Conservation (phyloP, 2,329 filamentous ascomycete genomes). For the Beauveria rudraprayagi region DNA sequence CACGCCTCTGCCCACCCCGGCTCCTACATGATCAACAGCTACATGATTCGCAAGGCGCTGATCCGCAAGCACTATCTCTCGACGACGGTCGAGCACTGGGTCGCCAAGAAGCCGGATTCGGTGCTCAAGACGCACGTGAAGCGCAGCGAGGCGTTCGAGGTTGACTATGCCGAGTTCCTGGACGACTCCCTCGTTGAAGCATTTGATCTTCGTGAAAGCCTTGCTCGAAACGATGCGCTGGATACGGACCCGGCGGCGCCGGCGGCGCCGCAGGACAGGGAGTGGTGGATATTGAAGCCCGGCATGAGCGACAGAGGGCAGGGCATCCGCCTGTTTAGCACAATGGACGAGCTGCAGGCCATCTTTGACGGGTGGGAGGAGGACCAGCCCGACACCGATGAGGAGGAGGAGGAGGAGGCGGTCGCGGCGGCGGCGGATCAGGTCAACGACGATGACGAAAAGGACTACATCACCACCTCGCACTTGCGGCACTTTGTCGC, state of each 20-base stretch:
- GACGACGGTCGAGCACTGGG: constrained; percentile 75
- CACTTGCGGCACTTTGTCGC: constrained; percentile 94
- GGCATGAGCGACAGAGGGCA: constrained; percentile 96
- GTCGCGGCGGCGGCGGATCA: constrained; percentile 23
- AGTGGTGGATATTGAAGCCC: constrained; percentile 98
- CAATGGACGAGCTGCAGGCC: constrained; percentile 69
- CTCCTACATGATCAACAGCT: constrained; percentile 71
- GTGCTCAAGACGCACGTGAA: constrained; percentile 64
- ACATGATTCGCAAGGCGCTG: constrained; percentile 90
- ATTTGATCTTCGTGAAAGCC: constrained; percentile 75
- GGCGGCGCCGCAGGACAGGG: constrained; percentile 30
- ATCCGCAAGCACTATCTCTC: constrained; percentile 94
- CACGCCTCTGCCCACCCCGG: constrained; percentile 51
- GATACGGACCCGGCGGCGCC: neutral
- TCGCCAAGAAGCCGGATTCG: constrained; percentile 70
- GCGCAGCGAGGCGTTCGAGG: constrained; percentile 76
- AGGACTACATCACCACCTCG: constrained; percentile 65
- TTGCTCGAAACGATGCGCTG: constrained; percentile 51
- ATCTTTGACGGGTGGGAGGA: constrained; percentile 93
- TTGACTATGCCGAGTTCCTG: constrained; percentile 94
- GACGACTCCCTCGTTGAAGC: constrained; percentile 88
- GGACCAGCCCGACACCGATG: constrained; percentile 55
- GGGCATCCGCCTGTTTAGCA: constrained; percentile 83
- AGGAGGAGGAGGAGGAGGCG: constrained; percentile 44
- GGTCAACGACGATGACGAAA: constrained; percentile 23